Conservation (phyloP, 2,329 filamentous ascomycete species). For the Pezicula radicicola region DNA sequence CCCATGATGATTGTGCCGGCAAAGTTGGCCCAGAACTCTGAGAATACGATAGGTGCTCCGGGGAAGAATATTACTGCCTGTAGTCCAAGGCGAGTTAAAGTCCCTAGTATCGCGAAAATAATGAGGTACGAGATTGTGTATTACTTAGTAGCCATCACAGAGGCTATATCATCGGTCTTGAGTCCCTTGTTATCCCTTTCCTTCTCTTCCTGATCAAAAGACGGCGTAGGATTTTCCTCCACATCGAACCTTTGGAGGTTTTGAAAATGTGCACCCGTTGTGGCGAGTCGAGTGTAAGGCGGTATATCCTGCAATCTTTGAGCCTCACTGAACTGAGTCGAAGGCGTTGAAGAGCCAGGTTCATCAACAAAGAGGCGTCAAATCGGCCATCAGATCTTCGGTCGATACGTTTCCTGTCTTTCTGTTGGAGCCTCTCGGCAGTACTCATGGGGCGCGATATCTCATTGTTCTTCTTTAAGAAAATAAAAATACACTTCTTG, state of each 20-base stretch:
- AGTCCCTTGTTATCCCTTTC: too few species aligned
- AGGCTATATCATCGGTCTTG: conserved; percentile 19
- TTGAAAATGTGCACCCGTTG: too few species aligned
- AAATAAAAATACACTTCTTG: background rate
- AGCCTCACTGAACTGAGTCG: too few species aligned
- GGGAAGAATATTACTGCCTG: conserved; percentile 75
- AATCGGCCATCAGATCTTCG: background rate
- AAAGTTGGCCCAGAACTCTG: conserved; percentile 82
- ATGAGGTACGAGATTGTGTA: conserved; percentile 77
- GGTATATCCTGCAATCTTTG: too few species aligned
- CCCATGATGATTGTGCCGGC: conserved; percentile 77
- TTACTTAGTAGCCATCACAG: conserved; percentile 49
- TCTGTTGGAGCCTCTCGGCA: background rate
- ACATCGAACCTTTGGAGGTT: too few species aligned
- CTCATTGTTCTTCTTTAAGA: background rate
- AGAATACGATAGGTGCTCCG: conserved; percentile 67
- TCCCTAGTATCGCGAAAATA: conserved; percentile 81
- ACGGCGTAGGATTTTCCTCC: too few species aligned
- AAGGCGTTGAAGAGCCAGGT: too few species aligned
- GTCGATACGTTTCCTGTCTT: background rate
- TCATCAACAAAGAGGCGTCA: background rate
- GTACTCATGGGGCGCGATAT: background rate
- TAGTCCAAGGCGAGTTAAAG: conserved; percentile 74
- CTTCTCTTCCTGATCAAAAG: too few species aligned
- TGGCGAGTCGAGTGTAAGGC: too few species aligned